Evolutionary conservation across 148 eudicot genomes (phyloP).

Genomic region (Rhododendron griersonianum): DNA sequence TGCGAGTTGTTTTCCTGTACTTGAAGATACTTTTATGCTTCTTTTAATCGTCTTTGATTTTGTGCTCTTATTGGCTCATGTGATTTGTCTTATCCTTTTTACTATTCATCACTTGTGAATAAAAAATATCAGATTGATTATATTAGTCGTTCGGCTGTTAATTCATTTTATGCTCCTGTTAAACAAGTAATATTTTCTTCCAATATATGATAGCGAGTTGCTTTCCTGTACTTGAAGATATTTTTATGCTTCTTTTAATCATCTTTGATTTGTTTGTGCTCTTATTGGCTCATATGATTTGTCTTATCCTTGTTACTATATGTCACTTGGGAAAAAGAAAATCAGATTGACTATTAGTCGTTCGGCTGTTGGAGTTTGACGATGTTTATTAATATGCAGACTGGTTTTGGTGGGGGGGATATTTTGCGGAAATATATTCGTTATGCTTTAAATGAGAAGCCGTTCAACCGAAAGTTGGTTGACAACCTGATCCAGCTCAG

Average conservation of each 20-base stretch:
- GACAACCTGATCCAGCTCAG: conserved; percentile 70
- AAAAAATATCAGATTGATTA: too few species aligned
- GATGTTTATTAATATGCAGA: conserved; percentile 40
- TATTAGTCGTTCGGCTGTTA: too few species aligned
- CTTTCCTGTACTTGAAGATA: neutral
- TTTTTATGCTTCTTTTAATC: neutral
- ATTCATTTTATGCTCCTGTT: neutral
- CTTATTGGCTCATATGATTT: neutral
- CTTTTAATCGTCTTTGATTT: neutral
- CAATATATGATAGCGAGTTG: neutral
- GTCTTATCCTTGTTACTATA: neutral
- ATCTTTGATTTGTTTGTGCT: neutral
- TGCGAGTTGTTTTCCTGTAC: neutral
- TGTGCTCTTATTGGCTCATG: neutral
- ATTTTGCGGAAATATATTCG: conserved; percentile 87
- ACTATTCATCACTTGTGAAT: neutral
- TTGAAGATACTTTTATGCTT: neutral
- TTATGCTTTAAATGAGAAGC: conserved; percentile 84
- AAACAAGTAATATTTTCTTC: neutral
- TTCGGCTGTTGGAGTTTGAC: conserved; percentile 3
- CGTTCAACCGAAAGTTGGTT: conserved; percentile 67
- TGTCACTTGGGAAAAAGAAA: neutral
- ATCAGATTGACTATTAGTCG: neutral
- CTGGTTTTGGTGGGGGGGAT: conserved; percentile 74
- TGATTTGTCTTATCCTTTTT: neutral